Conservation (phyloP, 1,139 yeast species). For the Geotrichum histeridarum region DNA sequence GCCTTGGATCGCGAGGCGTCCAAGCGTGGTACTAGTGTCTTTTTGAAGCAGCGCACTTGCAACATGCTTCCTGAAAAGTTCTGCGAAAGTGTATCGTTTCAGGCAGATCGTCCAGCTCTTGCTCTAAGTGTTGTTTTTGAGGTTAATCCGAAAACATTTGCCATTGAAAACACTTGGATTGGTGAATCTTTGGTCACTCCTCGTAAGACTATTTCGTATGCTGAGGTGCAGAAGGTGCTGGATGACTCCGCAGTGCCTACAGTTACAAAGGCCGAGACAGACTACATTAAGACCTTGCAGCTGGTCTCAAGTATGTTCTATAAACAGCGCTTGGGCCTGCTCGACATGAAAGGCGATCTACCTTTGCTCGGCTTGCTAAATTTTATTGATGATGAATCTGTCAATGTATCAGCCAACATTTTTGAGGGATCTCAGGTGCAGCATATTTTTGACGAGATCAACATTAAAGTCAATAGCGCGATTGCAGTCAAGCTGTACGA, state of each 20-base stretch:
- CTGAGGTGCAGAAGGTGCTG: conserved; percentile 31
- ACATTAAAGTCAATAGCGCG: conserved; percentile 76
- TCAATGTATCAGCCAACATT: conserved; percentile 59
- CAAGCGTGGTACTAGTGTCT: conserved; percentile 85
- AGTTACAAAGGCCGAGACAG: conserved; percentile 48
- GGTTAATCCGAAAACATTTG: conserved; percentile 67
- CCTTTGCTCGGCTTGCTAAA: conserved; percentile 67
- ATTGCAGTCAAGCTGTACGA: conserved; percentile 79
- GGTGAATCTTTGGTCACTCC: conserved; percentile 71
- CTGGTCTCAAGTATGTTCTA: conserved; percentile 68
- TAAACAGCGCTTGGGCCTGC: conserved; percentile 54
- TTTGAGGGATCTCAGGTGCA: conserved; percentile 59
- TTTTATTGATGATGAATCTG: conserved; percentile 81
- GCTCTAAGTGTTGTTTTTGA: conserved; percentile 80
- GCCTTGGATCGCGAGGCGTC: conserved; percentile 82
- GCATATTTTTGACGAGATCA: conserved; percentile 65
- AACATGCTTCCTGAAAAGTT: conserved; percentile 67
- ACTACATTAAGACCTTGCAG: conserved; percentile 60
- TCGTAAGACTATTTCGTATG: conserved; percentile 32
- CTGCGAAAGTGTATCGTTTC: conserved; percentile 57
- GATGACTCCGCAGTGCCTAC: conserved; percentile 18
- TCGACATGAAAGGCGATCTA: conserved; percentile 28
- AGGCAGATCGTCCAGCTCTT: conserved; percentile 55
- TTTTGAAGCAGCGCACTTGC: conserved; percentile 71
- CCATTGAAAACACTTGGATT: conserved; percentile 70